A percentile compares a stretch with the other conserved stretches of the same genome.
phyloP scores from a whole-genome alignment of 1,139 yeast species.

The Geotrichum reessii region DNA sequence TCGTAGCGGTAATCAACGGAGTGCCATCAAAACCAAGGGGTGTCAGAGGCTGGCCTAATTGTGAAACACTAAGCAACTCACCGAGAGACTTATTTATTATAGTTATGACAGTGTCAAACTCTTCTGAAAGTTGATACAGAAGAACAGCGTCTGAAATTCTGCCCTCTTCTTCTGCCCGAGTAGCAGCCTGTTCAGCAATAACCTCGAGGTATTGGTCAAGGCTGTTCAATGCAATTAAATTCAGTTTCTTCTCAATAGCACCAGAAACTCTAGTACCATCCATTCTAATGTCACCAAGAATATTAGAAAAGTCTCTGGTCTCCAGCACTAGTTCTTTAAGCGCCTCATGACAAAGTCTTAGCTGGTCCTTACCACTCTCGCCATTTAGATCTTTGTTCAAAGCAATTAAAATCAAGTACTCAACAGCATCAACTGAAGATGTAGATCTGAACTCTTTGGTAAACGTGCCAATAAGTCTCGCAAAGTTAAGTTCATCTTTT shows the following conservation, averaged over 20 bases:
- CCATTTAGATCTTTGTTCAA: slow-evolving; percentile 39
- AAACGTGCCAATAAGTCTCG: slow-evolving; percentile 41
- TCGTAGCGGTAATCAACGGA: slow-evolving; percentile 32
- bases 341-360: slow-evolving; percentile 67
- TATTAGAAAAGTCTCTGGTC: slow-evolving; percentile 74
- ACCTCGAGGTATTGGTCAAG: slow-evolving; percentile 52
- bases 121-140: slow-evolving; percentile 82
- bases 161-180: slow-evolving; percentile 87
- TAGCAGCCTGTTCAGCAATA: slow-evolving; percentile 81
- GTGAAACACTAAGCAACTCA: slow-evolving; percentile 69
- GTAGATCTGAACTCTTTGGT: slow-evolving; percentile 76
- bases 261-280: slow-evolving; percentile 83
- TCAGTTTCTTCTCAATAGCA: slow-evolving; percentile 70
- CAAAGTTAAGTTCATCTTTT: slow-evolving; percentile 33
- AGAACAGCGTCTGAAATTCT: slow-evolving; percentile 79
- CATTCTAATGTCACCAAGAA: slow-evolving; percentile 72
- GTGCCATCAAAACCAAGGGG: slow-evolving; percentile 13
- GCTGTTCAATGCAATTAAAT: slow-evolving; percentile 55
- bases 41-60: slow-evolving; percentile 57
- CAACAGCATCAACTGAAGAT: slow-evolving; percentile 88
- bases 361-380: slow-evolving; percentile 29
- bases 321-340: slow-evolving; percentile 78
- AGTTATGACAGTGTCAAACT: slow-evolving; percentile 75
- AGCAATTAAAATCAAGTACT: slow-evolving; percentile 71
- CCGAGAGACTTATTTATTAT: slow-evolving; percentile 75